Percentiles rank a stretch among this genome's conserved stretches.
Evolutionary conservation across 805 yeast genomes (phyloP).

Genomic region (Starmerella tilneyi): DNA sequence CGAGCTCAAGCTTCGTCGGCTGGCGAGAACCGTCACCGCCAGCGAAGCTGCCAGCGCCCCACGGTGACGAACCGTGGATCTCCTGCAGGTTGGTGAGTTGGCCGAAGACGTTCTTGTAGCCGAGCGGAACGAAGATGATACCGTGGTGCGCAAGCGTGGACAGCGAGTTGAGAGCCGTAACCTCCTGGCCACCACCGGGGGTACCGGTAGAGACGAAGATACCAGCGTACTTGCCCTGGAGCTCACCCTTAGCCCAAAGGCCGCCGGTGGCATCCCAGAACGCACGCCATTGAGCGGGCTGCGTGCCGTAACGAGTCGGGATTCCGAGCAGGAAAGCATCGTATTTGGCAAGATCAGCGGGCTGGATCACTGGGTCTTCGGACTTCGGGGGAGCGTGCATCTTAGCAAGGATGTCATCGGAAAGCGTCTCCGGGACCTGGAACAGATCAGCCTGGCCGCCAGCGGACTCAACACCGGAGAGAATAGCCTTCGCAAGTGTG

Average conservation of each 20-base stretch:
- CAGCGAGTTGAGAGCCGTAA: constrained; percentile 49
- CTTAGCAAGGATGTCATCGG: constrained; percentile 47
- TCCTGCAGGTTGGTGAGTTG: constrained; percentile 49
- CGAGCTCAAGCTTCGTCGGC: constrained; percentile 53
- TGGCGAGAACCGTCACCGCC: constrained; percentile 66
- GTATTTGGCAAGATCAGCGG: constrained; percentile 47
- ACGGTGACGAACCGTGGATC: constrained; percentile 72
- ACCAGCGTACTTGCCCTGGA: constrained; percentile 65
- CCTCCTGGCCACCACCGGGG: constrained; percentile 72
- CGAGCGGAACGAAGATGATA: constrained; percentile 64
- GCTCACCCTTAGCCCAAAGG: constrained; percentile 61
- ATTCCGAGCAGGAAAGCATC: constrained; percentile 70
- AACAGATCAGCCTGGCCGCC: constrained; percentile 62
- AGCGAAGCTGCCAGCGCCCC: constrained; percentile 80
- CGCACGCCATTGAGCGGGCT: constrained; percentile 64
- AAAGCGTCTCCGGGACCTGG: constrained; percentile 72
- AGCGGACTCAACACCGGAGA: constrained; percentile 57
- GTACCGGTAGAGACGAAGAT: constrained; percentile 61
- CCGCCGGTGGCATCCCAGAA: constrained; percentile 74
- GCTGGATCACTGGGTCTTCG: constrained; percentile 45
- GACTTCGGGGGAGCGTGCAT: constrained; percentile 52
- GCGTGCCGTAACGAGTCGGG: constrained; percentile 69
- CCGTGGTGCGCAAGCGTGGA: constrained; percentile 66
- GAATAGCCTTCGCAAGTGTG: constrained; percentile 55
- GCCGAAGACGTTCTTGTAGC: constrained; percentile 51